A percentile compares a stretch with the other conserved stretches of the same genome.
These are phyloP conservation scores for Schoenoplectus tabernaemontani DNA, from an alignment of 202 grass and related monocot species.

Conservation along the genomic window DNA sequence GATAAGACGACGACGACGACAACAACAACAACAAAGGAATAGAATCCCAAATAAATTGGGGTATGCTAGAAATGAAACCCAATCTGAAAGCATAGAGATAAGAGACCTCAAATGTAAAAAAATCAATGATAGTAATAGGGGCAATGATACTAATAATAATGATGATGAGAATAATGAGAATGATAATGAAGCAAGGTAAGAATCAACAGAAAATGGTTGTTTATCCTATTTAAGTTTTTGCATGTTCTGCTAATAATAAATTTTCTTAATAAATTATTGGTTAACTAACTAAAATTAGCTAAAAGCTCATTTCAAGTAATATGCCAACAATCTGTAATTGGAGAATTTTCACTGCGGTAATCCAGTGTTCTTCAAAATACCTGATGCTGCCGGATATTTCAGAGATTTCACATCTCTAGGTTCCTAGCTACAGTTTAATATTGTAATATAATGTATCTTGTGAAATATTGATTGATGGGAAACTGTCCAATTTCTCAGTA, in stretches of 20 bases:
- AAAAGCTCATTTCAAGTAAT: neutral
- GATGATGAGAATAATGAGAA: too few species aligned
- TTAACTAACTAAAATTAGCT: neutral
- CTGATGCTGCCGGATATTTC: neutral
- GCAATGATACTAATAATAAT: too few species aligned
- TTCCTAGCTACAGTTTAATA: neutral
- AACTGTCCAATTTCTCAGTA: neutral
- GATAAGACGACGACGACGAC: too few species aligned
- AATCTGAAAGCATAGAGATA: too few species aligned
- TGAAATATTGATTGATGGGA: neutral
- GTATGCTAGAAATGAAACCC: too few species aligned
- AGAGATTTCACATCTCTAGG: neutral
- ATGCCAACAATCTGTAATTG: neutral
- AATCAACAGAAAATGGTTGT: neutral
- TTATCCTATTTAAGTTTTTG: neutral
- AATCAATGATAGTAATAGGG: too few species aligned
- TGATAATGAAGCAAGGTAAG: too few species aligned
- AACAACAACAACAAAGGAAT: too few species aligned
- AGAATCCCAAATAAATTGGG: too few species aligned
- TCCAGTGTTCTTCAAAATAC: neutral
- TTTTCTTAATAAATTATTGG: neutral
- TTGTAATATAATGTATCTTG: neutral
- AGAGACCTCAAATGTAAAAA: too few species aligned
- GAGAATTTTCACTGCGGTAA: neutral
- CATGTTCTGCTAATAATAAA: neutral